Conservation (phyloP, 352 stramenopile genomes). For the Globisporangium mamillatum region DNA sequence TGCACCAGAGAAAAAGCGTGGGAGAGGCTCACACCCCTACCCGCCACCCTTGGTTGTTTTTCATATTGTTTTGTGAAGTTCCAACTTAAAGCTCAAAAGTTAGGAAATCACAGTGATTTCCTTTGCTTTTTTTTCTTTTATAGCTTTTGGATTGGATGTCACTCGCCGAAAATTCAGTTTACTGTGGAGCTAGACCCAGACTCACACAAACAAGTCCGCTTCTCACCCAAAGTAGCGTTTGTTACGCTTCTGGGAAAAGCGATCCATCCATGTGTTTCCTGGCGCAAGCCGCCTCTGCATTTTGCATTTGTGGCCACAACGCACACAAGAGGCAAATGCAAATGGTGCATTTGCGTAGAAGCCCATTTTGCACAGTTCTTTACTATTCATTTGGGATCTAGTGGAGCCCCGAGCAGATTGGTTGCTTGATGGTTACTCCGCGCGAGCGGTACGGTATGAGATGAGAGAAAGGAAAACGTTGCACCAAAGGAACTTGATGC, state of each 20-base stretch:
- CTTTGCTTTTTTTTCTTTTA: too few species aligned
- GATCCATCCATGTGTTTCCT: slow-evolving; percentile 7
- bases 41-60: too few species aligned
- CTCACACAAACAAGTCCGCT: background rate
- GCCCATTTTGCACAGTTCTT: background rate
- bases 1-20: background rate
- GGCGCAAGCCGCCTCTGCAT: background rate
- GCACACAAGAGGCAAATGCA: background rate
- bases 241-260: background rate
- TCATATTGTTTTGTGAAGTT: too few species aligned
- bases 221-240: background rate
- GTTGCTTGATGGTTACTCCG: too few species aligned
- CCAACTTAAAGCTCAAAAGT: too few species aligned
- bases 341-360: background rate
- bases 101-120: too few species aligned
- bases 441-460: too few species aligned
- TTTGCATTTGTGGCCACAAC: background rate
- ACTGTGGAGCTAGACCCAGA: background rate
- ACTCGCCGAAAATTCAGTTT: background rate
- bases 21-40: too few species aligned
- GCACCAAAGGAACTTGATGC: too few species aligned
- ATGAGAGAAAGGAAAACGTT: too few species aligned
- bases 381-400: background rate
- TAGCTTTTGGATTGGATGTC: too few species aligned
- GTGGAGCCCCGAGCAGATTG: too few species aligned